Percentiles rank a stretch among this genome's conserved stretches.
phyloP scores from a whole-genome alignment of 2,329 filamentous ascomycete species.

The Alternaria panax region DNA sequence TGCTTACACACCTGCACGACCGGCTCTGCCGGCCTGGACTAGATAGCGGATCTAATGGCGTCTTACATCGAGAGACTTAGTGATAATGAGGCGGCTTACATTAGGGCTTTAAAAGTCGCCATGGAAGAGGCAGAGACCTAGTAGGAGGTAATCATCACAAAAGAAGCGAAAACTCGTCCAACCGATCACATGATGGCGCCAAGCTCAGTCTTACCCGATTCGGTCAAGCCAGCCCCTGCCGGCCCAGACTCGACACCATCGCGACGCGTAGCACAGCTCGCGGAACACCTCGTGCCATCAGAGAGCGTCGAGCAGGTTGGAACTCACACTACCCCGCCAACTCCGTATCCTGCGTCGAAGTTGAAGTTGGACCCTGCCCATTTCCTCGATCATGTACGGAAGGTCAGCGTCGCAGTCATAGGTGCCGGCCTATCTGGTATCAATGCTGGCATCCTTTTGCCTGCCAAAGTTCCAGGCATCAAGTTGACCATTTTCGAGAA shows the following conservation, averaged over 20 bases:
- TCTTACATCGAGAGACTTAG: background rate
- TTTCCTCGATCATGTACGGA: conserved; percentile 42
- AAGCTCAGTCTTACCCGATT: conserved; percentile 15
- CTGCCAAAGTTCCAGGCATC: conserved; percentile 72
- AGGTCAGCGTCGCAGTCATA: conserved; percentile 64
- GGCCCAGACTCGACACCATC: conserved; percentile 24
- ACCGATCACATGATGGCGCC: conserved; percentile 26
- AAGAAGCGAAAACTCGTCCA: conserved; percentile 3
- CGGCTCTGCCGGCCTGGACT: conserved; percentile 9
- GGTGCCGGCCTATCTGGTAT: conserved; percentile 71
- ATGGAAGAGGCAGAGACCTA: background rate
- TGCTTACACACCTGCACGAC: conserved; percentile 27
- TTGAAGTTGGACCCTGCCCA: conserved; percentile 36
- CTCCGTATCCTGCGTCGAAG: conserved; percentile 37
- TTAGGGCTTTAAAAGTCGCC: background rate
- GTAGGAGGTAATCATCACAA: background rate
- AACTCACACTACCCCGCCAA: conserved; percentile 18
- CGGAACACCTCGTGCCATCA: conserved; percentile 24
- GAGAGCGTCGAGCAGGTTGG: conserved; percentile 25
- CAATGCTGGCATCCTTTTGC: conserved; percentile 70
- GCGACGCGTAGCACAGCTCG: conserved; percentile 38
- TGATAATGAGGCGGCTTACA: background rate
- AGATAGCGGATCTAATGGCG: conserved; percentile 4
- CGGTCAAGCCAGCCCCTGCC: conserved; percentile 20
- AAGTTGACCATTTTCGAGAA: conserved; percentile 61